Conservation (phyloP, 305 asterid species). For the Fraxinus nigra region DNA sequence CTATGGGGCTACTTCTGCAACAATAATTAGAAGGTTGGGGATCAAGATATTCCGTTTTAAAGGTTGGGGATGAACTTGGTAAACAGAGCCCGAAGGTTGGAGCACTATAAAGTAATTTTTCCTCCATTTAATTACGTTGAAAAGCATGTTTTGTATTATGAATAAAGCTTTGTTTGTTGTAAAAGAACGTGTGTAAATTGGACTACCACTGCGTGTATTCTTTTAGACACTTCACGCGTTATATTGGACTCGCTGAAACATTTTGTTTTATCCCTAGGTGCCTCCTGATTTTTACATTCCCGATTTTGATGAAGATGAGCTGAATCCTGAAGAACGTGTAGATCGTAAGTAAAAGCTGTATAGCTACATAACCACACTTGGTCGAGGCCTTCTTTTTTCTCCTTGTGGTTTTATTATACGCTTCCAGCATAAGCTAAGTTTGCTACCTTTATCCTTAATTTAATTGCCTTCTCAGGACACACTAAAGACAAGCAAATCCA, state of each 20-base stretch:
- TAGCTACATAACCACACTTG: background rate
- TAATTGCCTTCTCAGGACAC: slow-evolving; percentile 49
- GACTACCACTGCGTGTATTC: background rate
- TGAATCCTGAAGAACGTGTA: slow-evolving; percentile 83
- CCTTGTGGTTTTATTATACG: background rate
- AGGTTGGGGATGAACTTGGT: background rate
- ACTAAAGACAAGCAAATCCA: slow-evolving; percentile 86
- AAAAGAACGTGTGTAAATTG: background rate
- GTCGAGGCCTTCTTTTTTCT: background rate
- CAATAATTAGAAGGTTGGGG: background rate
- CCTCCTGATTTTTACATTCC: slow-evolving; percentile 96
- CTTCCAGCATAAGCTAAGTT: background rate
- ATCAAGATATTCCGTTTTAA: background rate
- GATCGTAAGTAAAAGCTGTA: slow-evolving; percentile 57
- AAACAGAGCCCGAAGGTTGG: background rate
- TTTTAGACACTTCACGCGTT: background rate
- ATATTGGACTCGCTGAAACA: slow-evolving; percentile 1
- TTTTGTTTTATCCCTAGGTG: slow-evolving; percentile 48
- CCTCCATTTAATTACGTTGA: background rate
- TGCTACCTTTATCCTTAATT: background rate
- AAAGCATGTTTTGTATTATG: slow-evolving; percentile 9
- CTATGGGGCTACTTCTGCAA: background rate
- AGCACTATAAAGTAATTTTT: background rate
- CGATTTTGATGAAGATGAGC: slow-evolving; percentile 84
- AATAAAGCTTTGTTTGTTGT: slow-evolving; percentile 5